phyloP scores from a whole-genome alignment of 352 stramenopile genomes.

The Pseudoperonospora humuli region DNA sequence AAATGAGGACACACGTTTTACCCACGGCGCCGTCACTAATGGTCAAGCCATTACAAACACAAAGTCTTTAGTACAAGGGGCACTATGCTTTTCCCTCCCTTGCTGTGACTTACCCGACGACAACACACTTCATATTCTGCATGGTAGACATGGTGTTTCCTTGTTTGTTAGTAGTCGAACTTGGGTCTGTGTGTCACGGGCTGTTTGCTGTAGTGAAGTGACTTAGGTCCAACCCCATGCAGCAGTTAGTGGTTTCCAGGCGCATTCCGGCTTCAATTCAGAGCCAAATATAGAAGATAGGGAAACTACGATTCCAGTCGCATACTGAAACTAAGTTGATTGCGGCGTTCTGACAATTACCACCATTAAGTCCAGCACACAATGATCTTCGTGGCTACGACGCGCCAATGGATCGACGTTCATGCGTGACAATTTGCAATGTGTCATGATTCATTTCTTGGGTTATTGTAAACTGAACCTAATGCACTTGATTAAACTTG shows the following conservation, averaged over 20 bases:
- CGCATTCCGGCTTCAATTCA: slow-evolving; percentile 35
- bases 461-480: neutral
- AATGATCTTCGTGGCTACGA: slow-evolving; percentile 3
- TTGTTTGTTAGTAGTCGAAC: neutral
- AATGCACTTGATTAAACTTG: slow-evolving; percentile 66
- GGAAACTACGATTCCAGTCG: slow-evolving; percentile 6
- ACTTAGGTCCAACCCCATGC: neutral
- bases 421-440: neutral
- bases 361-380: slow-evolving; percentile 12
- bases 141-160: slow-evolving; percentile 41
- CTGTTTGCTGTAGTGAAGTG: slow-evolving; percentile 20
- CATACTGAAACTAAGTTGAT: slow-evolving; percentile 21
- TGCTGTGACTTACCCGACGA: slow-evolving; percentile 56
- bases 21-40: slow-evolving; percentile 91
- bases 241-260: slow-evolving; percentile 18
- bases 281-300: slow-evolving; percentile 27
- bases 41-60: slow-evolving; percentile 1
- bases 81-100: neutral
- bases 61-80: slow-evolving; percentile 4
- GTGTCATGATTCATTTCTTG: neutral
- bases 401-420: neutral
- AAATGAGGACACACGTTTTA: slow-evolving; percentile 96
- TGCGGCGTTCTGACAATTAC: slow-evolving; percentile 1
- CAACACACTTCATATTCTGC: slow-evolving; percentile 95
- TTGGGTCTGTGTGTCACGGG: slow-evolving; percentile 2